Evolutionary conservation across 371 early-diverging fungal species (phyloP), one percentile per base, ranked within the genome.

Genomic region (Chytridiales sp.): DNA sequence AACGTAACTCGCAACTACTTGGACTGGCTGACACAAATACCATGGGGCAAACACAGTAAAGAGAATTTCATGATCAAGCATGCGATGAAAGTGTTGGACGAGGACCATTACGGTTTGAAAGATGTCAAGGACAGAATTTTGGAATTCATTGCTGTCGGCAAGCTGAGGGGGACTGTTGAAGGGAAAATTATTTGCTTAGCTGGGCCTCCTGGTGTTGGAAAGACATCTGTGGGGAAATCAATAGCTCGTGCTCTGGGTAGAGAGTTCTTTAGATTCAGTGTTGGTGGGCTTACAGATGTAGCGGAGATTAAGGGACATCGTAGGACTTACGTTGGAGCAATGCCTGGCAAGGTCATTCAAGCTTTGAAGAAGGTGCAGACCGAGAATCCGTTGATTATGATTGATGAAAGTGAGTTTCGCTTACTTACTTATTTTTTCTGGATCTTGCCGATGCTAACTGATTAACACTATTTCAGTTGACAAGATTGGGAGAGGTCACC

Each of bases 341-440:
- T 98, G 98, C 98, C 98, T n/a, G 98, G 98, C 40, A 97, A 97
- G 73, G 92, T 97, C 3, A 87, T 98, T 35, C 97, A 97, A 74
- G 97, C 98, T 1, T 74, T 98, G 44, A 96, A 97, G 72, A 94
- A 94, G 63, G 95, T 95, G 5, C 93, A 97, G 68, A 94, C 95
- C 0, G 95, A 95, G 70, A 97, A 97, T 68, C 97, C 97, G 8
- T 74, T 97, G 38, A 87, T 98, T 54, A 81, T 98, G 76, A 94
- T 98, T 63, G 98, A 98, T 76, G 98, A 98, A 52, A 76, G 73
- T 68, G 38, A 59, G 64, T 64, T 11, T 13, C 22, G 30, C 39
- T 43, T 50, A 21, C 32, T 44, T 40, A 21, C 38, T n/a, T 22
- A 60, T 31, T 30, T n/a, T 39, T 17, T 42, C n/a, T 29, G 9